These are phyloP conservation scores for Phytophthora pinifolia DNA, from an alignment of 352 stramenopile species.

Conservation along the genomic window DNA sequence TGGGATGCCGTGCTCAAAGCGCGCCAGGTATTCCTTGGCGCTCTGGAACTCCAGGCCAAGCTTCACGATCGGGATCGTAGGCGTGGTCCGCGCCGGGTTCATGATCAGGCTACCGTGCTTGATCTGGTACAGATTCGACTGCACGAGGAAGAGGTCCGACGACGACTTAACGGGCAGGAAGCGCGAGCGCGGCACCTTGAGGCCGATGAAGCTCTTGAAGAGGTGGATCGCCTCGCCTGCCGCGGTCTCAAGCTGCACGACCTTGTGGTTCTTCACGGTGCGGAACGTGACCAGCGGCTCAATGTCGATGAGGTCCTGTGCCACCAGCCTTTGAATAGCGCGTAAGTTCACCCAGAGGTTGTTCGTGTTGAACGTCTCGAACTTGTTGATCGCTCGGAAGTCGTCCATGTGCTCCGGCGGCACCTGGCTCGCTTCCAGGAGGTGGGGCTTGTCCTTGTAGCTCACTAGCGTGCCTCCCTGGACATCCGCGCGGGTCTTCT, in stretches of 20 bases:
- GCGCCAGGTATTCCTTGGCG: constrained; percentile 84
- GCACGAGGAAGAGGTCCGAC: constrained; percentile 96
- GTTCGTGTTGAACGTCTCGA: constrained; percentile 99
- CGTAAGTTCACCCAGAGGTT: constrained; percentile 99
- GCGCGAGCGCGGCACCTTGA: constrained; percentile 95
- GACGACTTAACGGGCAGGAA: constrained; percentile 99
- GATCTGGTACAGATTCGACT: constrained; percentile 93
- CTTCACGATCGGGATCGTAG: constrained; percentile 93
- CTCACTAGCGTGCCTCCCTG: constrained; percentile 90
- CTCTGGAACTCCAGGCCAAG: constrained; percentile 91
- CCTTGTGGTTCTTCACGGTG: constrained; percentile 96
- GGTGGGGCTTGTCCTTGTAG: constrained; percentile 93
- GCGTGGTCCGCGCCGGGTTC: constrained; percentile 75
- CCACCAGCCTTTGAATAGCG: constrained; percentile 96
- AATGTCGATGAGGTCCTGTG: constrained; percentile 97
- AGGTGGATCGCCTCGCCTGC: constrained; percentile 98
- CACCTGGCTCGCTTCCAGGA: constrained; percentile 98
- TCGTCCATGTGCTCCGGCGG: constrained; percentile 93
- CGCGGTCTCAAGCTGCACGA: constrained; percentile 95
- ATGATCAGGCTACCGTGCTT: constrained; percentile 92
- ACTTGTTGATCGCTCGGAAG: constrained; percentile 95
- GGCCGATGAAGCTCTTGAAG: constrained; percentile 96
- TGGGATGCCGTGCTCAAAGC: constrained; percentile 89
- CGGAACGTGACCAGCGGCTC: constrained; percentile 93
- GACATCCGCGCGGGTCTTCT: constrained; percentile 92